A percentile compares a stretch with the other conserved stretches of the same genome.
Evolutionary conservation across 2,329 filamentous ascomycete species (phyloP).

Genomic region (Penicillium brevicompactum): DNA sequence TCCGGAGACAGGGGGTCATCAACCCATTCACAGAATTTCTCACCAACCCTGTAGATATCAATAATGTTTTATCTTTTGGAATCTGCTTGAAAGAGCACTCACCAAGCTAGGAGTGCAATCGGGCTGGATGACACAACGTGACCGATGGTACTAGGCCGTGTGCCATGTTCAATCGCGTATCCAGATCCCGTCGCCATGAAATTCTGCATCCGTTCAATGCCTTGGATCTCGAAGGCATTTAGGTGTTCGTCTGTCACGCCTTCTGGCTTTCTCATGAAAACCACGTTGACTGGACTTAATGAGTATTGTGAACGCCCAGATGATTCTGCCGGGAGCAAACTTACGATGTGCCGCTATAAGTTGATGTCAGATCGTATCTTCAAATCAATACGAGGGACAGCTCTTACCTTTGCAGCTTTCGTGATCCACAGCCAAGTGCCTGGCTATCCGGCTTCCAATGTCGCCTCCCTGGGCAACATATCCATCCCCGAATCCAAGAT

Average conservation of each 20-base stretch:
- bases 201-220: conserved; percentile 19
- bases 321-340: not conserved
- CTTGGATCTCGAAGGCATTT: conserved; percentile 32
- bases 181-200: conserved; percentile 25
- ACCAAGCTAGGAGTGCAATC: conserved; percentile 37
- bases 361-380: not conserved
- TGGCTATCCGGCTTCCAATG: conserved; percentile 30
- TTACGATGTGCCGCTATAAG: conserved; percentile 32
- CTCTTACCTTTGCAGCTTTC: conserved; percentile 34
- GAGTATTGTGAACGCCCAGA: not conserved
- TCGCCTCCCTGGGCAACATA: conserved; percentile 38
- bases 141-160: conserved; percentile 37
- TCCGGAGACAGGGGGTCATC: conserved; percentile 34
- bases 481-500: conserved; percentile 30
- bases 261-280: conserved; percentile 25
- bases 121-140: conserved; percentile 36
- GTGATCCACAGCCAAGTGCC: conserved; percentile 26
- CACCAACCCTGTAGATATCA: conserved; percentile 37
- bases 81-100: not conserved
- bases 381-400: not conserved
- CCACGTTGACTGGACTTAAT: conserved; percentile 31
- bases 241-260: conserved; percentile 25
- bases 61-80: not conserved
- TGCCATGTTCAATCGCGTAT: conserved; percentile 35
- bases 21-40: conserved; percentile 42